Evolutionary conservation across 495 filamentous ascomycete species (phyloP).

Genomic region (Aspergillus cavernicola): DNA sequence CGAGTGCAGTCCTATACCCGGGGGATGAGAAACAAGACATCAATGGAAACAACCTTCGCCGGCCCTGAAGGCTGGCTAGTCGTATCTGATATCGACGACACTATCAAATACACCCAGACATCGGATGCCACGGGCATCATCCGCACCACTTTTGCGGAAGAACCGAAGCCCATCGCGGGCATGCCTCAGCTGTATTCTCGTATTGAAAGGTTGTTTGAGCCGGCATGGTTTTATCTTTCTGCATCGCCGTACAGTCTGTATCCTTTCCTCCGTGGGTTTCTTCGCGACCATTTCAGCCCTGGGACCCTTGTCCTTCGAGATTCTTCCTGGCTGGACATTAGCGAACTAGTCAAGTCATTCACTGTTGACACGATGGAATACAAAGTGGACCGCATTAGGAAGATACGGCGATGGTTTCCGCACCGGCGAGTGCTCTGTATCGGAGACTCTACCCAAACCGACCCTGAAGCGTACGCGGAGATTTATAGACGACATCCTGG

Average conservation of each 20-base stretch:
- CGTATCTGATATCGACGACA: slow-evolving; percentile 92
- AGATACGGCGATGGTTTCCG: slow-evolving; percentile 73
- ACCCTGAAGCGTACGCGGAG: slow-evolving; percentile 86
- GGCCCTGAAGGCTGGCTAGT: slow-evolving; percentile 80
- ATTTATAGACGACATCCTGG: slow-evolving; percentile 58
- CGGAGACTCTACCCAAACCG: slow-evolving; percentile 87
- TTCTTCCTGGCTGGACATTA: slow-evolving; percentile 80
- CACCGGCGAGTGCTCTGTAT: slow-evolving; percentile 74
- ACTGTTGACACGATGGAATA: slow-evolving; percentile 82
- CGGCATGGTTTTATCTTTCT: slow-evolving; percentile 89
- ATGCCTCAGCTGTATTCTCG: slow-evolving; percentile 82
- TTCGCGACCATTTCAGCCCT: slow-evolving; percentile 62
- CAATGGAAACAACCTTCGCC: slow-evolving; percentile 66
- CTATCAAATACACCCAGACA: slow-evolving; percentile 88
- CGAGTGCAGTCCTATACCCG: slow-evolving; percentile 33
- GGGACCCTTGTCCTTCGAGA: slow-evolving; percentile 84
- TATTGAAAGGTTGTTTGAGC: slow-evolving; percentile 53
- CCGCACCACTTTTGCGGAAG: slow-evolving; percentile 74
- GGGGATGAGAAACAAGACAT: slow-evolving; percentile 41
- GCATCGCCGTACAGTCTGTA: slow-evolving; percentile 95
- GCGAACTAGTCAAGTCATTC: slow-evolving; percentile 70
- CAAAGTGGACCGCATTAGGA: slow-evolving; percentile 76
- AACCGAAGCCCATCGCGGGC: slow-evolving; percentile 63
- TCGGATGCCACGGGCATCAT: slow-evolving; percentile 74
- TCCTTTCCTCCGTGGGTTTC: slow-evolving; percentile 72